Base-by-base conservation (phyloP, 345 rosid genomes). In the Cochlearia excelsa region DNA sequence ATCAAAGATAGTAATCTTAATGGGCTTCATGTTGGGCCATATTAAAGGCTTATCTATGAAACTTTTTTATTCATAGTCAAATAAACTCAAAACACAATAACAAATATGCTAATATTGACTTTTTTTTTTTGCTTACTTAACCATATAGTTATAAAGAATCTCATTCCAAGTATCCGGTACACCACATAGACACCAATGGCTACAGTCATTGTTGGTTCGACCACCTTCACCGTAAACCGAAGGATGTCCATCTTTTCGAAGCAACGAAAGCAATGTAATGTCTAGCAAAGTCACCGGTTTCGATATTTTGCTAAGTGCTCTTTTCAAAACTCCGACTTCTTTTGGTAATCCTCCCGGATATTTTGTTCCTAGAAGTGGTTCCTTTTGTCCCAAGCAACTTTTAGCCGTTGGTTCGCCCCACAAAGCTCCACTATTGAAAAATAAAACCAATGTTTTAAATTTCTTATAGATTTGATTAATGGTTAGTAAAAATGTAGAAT, bases 111-210 rank as follows among this genome's bases (percentile, higher is more conserved):
- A 49, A 26, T 56, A 30, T 38, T 40, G n/a, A 50, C 3, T 45
- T 30, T 3, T 8, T 40, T 35, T 45, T 2, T 28, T 26, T 37
- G 6, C 3, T 3, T 7, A 33, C 38, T 45, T 30, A 44, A 67
- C 42, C 71, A 85, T 68, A 30, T 76, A 76, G 74, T 76, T 84
- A 74, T 77, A 87, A 78, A 91, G 82, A 75, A 91, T 73, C 62
- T 75, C 75, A 67, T 86, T 91, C 98, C 98, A 91, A 61, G 92
- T 79, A 70, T 91, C 98, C 1, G 98, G 96, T 70, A 88, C 96
- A 6, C 96, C 96, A 1, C 89, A 50, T 49, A 92, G 89, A 65
- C 98, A 88, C 98, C 98, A 88, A 42, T 88, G 98, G 69, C 89
- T 86, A 70, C 98, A 92, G 35, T 92, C 87, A 79, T 73, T 65